phyloP scores from a whole-genome alignment of 2,329 filamentous ascomycete genomes.

The Penicillium aurantiogriseum region DNA sequence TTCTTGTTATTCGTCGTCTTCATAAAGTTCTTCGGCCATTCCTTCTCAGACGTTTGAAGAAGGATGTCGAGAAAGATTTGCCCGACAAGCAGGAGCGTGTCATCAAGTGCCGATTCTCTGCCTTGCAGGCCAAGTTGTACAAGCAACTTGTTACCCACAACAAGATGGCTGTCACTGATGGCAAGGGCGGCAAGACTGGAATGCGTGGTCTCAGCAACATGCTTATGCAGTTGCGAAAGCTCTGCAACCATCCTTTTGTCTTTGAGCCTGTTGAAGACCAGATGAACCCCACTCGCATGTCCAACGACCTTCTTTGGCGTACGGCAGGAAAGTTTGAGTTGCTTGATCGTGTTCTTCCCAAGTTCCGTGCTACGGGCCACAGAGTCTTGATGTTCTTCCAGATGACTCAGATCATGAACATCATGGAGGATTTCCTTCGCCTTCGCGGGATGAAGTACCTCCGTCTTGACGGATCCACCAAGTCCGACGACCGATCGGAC shows the following conservation, averaged over 20 bases:
- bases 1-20: constrained; percentile 95
- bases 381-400: constrained; percentile 99
- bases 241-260: constrained; percentile 98
- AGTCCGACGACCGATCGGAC: constrained; percentile 94
- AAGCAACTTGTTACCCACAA: constrained; percentile 97
- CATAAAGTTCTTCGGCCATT: constrained; percentile 98
- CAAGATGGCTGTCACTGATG: constrained; percentile 89
- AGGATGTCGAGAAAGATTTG: constrained; percentile 97
- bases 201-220: constrained; percentile 97
- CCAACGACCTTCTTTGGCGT: constrained; percentile 92
- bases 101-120: constrained; percentile 98
- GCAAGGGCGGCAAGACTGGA: constrained; percentile 90
- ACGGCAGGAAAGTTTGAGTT: constrained; percentile 97
- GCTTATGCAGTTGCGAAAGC: constrained; percentile 98
- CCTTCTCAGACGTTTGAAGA: constrained; percentile 96
- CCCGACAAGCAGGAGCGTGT: constrained; percentile 99
- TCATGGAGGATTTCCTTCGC: constrained; percentile 97
- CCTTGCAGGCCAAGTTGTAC: constrained; percentile 88
- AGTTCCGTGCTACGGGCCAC: constrained; percentile 88
- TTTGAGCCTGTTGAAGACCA: constrained; percentile 98
- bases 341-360: constrained; percentile 85
- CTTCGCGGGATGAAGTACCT: constrained; percentile 81
- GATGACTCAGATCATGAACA: constrained; percentile 99
- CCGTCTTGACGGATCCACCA: constrained; percentile 92
- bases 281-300: constrained; percentile 85